A percentile compares a stretch with the other conserved stretches of the same genome.
These are phyloP conservation scores for Oropetium thomaeum DNA, from an alignment of 176 grass and related monocot genomes.

Conservation along the genomic window DNA sequence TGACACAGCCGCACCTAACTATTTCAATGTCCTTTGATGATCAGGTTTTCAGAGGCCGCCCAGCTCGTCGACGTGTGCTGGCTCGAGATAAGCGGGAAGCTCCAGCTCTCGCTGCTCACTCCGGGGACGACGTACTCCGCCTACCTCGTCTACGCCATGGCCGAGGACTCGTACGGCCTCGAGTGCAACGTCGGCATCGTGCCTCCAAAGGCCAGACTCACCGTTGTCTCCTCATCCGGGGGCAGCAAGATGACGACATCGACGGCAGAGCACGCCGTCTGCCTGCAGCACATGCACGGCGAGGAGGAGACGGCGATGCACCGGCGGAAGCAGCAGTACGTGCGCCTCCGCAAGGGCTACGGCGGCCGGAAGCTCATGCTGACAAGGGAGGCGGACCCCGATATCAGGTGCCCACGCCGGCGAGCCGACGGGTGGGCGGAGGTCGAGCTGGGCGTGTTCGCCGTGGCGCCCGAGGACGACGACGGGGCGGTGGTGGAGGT, in stretches of 20 bases:
- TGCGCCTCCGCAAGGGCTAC: slow-evolving; percentile 17
- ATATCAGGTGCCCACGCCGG: slow-evolving; percentile 23
- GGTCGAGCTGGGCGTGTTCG: slow-evolving; percentile 55
- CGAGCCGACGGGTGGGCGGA: slow-evolving; percentile 55
- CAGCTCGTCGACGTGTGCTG: slow-evolving; percentile 60
- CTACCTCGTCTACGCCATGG: slow-evolving; percentile 56
- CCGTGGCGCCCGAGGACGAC: background rate
- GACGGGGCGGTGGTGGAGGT: slow-evolving; percentile 40
- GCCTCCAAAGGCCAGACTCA: slow-evolving; percentile 35
- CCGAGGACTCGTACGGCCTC: slow-evolving; percentile 48
- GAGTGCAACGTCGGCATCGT: slow-evolving; percentile 50
- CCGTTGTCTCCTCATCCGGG: background rate
- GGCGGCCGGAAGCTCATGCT: background rate
- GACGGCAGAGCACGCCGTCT: slow-evolving; percentile 26
- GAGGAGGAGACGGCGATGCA: slow-evolving; percentile 30
- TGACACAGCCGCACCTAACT: background rate
- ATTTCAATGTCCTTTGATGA: background rate
- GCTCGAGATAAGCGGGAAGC: slow-evolving; percentile 57
- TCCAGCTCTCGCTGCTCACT: slow-evolving; percentile 41
- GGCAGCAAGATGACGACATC: background rate
- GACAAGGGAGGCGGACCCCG: slow-evolving; percentile 7
- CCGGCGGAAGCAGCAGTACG: slow-evolving; percentile 35
- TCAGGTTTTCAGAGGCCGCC: slow-evolving; percentile 63
- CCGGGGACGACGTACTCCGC: slow-evolving; percentile 45
- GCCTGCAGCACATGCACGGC: slow-evolving; percentile 52